Base-by-base conservation (phyloP, 1,284 basidiomycete genomes). In the Apiotrichum siamense region DNA sequence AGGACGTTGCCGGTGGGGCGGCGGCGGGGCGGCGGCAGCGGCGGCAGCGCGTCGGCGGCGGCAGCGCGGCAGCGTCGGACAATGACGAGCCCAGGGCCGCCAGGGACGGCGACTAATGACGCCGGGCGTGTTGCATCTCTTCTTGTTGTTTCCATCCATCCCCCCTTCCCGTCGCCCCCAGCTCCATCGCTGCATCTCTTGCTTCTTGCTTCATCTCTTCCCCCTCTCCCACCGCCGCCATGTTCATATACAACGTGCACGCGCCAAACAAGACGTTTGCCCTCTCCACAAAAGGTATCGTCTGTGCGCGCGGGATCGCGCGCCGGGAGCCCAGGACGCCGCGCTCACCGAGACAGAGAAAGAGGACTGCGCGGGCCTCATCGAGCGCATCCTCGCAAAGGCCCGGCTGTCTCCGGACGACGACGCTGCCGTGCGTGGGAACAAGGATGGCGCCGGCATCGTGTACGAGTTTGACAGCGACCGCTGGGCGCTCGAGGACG, bases 161-260 rank as follows among this genome's bases (percentile, higher is more conserved):
- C n/a, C n/a, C n/a, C n/a, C n/a, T n/a, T n/a, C n/a, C n/a, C n/a
- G n/a, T n/a, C n/a, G n/a, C n/a, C n/a, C n/a, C n/a, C n/a, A n/a
- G n/a, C n/a, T n/a, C n/a, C n/a, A n/a, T n/a, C n/a, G n/a, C n/a
- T n/a, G n/a, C n/a, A n/a, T 26, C 24, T 21, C 38, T 40, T 26
- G 7, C 7, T 12, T n/a, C 40, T 20, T 4, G 11, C 15, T 32
- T 5, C 15, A n/a, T 44, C 27, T 15, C 40, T 2, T 41, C n/a
- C 5, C 20, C 25, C 5, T 38, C 20, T 23, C 9, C 7, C 10
- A 20, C n/a, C 10, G 11, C 9, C 20, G 18, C 26, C 29, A 65
- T 69, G 63, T 67, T 72, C 45, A 55, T 72, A 25, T 72, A 71
- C 61, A 74, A 74, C 64, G 60, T 73, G 11, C 73, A 74, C 55